These are phyloP conservation scores for Trichaptum fuscoviolaceum DNA, from an alignment of 768 basidiomycete species.

Conservation along the genomic window DNA sequence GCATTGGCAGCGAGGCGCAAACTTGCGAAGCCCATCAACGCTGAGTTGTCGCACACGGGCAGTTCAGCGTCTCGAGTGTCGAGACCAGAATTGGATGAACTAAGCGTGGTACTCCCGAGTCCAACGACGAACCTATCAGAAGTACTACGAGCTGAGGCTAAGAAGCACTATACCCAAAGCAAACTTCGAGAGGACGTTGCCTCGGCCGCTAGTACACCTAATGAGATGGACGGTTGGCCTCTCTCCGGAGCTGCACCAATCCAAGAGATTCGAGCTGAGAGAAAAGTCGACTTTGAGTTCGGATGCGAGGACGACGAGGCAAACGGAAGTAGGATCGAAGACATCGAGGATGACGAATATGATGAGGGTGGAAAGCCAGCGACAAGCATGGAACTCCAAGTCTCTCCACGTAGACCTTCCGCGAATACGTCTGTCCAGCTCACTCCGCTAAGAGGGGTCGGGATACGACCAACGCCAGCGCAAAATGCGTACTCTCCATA, in stretches of 20 bases:
- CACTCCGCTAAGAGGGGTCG: not conserved
- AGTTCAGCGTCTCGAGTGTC: not conserved
- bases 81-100: not conserved
- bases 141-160: constrained; percentile 23
- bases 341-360: constrained; percentile 11
- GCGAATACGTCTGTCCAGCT: constrained; percentile 20
- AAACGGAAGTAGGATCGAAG: constrained; percentile 19
- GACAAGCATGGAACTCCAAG: constrained; percentile 33
- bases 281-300: constrained; percentile 43
- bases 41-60: not conserved
- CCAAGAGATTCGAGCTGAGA: constrained; percentile 30
- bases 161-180: constrained; percentile 26
- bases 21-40: not conserved
- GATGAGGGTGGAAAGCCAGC: constrained; percentile 3
- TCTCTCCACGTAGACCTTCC: constrained; percentile 47
- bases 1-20: not conserved
- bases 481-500: constrained; percentile 38
- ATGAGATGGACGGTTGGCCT: not conserved
- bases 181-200: constrained; percentile 8
- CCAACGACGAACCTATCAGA: not conserved
- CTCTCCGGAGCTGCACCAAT: constrained; percentile 16
- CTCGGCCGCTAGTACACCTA: not conserved
- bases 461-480: constrained; percentile 19
- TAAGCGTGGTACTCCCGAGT: not conserved
- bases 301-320: constrained; percentile 16